phyloP scores from a whole-genome alignment of 2,329 filamentous ascomycete species.

The Trichoderma sp. region DNA sequence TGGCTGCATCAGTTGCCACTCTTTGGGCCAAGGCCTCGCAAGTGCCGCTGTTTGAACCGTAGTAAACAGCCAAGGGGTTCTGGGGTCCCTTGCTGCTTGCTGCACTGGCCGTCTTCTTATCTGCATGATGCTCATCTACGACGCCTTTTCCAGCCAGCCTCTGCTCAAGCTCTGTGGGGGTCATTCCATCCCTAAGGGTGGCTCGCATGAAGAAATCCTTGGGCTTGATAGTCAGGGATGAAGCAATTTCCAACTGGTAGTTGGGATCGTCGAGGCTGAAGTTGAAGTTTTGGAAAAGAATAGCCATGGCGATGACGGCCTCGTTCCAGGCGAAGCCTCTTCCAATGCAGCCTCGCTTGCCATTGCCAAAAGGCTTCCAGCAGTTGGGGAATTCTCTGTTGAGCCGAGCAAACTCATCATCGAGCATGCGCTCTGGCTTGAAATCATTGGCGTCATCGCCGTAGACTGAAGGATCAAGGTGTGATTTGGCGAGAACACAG shows the following conservation, averaged over 20 bases:
- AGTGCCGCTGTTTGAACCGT: conserved; percentile 74
- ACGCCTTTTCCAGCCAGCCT: conserved; percentile 41
- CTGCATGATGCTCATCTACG: conserved; percentile 14
- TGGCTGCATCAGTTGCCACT: conserved; percentile 58
- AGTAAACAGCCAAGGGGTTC: conserved; percentile 64
- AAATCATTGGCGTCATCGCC: conserved; percentile 67
- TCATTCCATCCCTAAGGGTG: conserved; percentile 51
- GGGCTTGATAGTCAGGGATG: conserved; percentile 63
- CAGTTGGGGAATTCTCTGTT: conserved; percentile 62
- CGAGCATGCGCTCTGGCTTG: conserved; percentile 70
- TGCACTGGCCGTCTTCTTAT: not conserved
- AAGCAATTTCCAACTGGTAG: conserved; percentile 57
- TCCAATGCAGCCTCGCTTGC: conserved; percentile 70
- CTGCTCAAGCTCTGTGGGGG: conserved; percentile 48
- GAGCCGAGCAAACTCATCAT: conserved; percentile 63
- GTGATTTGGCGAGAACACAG: conserved; percentile 54
- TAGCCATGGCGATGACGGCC: conserved; percentile 59
- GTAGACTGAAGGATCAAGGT: conserved; percentile 64
- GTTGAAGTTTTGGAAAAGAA: conserved; percentile 72
- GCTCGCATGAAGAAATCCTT: conserved; percentile 65
- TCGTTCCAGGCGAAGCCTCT: conserved; percentile 76
- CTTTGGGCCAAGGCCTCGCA: conserved; percentile 69
- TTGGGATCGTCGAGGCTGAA: conserved; percentile 62
- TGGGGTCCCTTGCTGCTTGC: conserved; percentile 24
- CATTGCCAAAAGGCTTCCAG: conserved; percentile 77